Evolutionary conservation across 1,139 yeast species (phyloP).

Genomic region (Zygoascus sp.): DNA sequence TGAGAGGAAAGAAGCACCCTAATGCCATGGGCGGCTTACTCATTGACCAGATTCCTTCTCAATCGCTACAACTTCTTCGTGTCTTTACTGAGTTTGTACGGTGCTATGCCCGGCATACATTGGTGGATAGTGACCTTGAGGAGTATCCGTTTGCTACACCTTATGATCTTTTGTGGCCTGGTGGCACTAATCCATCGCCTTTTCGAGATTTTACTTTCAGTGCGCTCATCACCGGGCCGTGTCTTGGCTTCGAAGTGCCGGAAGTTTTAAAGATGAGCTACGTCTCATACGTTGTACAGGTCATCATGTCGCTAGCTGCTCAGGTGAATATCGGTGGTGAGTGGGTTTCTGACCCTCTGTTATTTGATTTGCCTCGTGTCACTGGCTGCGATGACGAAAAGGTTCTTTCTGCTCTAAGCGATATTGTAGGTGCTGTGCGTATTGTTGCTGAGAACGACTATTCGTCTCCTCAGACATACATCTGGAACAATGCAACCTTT

Average conservation of each 20-base stretch:
- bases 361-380: slow-evolving; percentile 23
- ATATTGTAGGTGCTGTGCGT: slow-evolving; percentile 18
- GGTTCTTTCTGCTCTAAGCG: slow-evolving; percentile 18
- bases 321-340: slow-evolving; percentile 18
- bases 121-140: not conserved
- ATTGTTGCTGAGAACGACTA: slow-evolving; percentile 17
- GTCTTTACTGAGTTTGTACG: slow-evolving; percentile 38
- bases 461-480: slow-evolving; percentile 13
- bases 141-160: slow-evolving; percentile 5
- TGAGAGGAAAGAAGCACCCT: slow-evolving; percentile 51
- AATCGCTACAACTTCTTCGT: slow-evolving; percentile 54
- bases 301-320: slow-evolving; percentile 17
- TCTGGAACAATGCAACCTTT: slow-evolving; percentile 23
- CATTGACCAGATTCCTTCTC: slow-evolving; percentile 56
- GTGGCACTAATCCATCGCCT: slow-evolving; percentile 15
- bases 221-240: slow-evolving; percentile 25
- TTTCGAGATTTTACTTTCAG: slow-evolving; percentile 26
- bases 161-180: slow-evolving; percentile 8
- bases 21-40: slow-evolving; percentile 40
- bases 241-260: slow-evolving; percentile 20
- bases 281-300: slow-evolving; percentile 22
- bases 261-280: slow-evolving; percentile 23
- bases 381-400: slow-evolving; percentile 17
- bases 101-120: slow-evolving; percentile 8
- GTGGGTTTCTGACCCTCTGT: slow-evolving; percentile 23